Evolutionary conservation across 106 monocot genomes (phyloP).

Genomic region (Gastrodia elata): DNA sequence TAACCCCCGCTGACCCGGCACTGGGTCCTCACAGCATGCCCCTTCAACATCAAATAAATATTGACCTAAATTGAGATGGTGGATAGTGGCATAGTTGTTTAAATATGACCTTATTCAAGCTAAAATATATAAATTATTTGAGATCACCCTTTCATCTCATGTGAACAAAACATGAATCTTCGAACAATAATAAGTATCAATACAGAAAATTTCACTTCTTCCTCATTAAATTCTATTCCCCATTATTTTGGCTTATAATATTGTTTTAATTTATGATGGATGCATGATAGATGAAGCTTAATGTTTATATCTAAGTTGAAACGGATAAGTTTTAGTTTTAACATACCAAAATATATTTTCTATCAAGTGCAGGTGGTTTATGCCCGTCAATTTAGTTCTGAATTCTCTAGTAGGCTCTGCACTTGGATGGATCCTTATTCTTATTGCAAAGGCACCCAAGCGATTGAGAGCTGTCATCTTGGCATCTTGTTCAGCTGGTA

Average conservation of each 20-base stretch:
- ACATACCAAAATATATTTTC: background rate
- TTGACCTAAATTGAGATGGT: background rate
- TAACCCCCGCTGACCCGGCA: too few species aligned
- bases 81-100: background rate
- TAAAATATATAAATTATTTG: background rate
- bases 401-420: constrained; percentile 44
- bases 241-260: background rate
- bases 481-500: constrained; percentile 80
- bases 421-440: constrained; percentile 69
- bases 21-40: too few species aligned
- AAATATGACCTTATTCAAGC: background rate
- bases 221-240: background rate
- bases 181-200: background rate
- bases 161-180: background rate
- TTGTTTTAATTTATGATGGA: background rate
- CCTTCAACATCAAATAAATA: too few species aligned
- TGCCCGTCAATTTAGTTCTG: constrained; percentile 73
- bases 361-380: constrained; percentile 71
- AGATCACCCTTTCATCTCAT: background rate
- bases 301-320: background rate
- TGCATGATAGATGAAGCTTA: background rate
- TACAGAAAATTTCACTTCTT: background rate
- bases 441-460: constrained; percentile 50
- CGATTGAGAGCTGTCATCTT: constrained; percentile 52
- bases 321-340: background rate